These are phyloP conservation scores for Parmelia sp. DNA, from an alignment of 495 filamentous ascomycete species.

Conservation along the genomic window DNA sequence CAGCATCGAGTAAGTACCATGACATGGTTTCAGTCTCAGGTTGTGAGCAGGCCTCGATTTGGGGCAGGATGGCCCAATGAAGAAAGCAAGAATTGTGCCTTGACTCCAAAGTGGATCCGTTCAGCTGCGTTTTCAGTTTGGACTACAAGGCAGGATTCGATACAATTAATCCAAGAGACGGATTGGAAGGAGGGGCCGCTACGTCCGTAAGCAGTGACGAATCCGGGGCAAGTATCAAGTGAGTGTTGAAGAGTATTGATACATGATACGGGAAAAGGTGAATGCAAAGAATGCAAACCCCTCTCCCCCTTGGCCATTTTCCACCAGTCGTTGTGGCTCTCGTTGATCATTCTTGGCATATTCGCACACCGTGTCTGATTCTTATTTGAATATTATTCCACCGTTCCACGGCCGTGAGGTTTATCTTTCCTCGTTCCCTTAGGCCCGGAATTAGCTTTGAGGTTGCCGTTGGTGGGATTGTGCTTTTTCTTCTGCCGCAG, in stretches of 20 bases:
- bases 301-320: neutral
- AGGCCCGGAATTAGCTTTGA: no score
- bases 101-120: neutral
- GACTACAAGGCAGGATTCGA: neutral
- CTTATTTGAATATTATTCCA: no score
- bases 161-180: neutral
- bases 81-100: neutral
- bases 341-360: neutral
- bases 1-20: neutral
- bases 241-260: no score
- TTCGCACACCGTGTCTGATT: no score
- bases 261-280: no score
- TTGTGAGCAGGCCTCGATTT: neutral
- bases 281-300: no score
- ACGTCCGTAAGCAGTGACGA: no score
- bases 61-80: neutral
- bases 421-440: no score
- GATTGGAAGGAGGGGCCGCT: no score
- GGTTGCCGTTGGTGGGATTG: no score
- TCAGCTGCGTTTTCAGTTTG: neutral
- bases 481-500: slow-evolving; percentile 20
- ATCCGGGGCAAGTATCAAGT: no score
- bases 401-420: no score
- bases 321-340: neutral
- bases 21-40: neutral